A percentile compares a stretch with the other conserved stretches of the same genome.
These are phyloP conservation scores for Pleurotus djamor DNA, from an alignment of 768 basidiomycete genomes.

Conservation along the genomic window DNA sequence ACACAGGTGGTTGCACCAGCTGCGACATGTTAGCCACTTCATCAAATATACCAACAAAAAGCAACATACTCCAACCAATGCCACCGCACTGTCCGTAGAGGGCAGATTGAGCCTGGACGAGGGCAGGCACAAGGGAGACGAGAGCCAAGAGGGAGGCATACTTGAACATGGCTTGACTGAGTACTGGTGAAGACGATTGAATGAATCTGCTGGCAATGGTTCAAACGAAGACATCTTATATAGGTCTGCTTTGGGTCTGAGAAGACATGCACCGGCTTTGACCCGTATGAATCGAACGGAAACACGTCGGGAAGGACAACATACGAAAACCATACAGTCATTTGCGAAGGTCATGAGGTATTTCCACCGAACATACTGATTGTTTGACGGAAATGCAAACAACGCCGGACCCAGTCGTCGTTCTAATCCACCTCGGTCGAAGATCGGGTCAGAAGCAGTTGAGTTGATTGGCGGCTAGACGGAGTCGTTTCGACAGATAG, in stretches of 20 bases:
- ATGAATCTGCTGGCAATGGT: conserved; percentile 12
- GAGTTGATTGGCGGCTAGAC: conserved; percentile 2
- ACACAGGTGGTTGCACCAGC: conserved; percentile 38
- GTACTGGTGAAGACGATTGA: not conserved
- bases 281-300: conserved; percentile 24
- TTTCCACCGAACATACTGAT: conserved; percentile 4
- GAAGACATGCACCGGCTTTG: conserved; percentile 30
- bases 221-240: conserved; percentile 17
- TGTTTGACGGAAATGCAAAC: not conserved
- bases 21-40: conserved; percentile 11
- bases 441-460: not conserved
- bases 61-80: conserved; percentile 43
- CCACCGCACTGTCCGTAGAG: conserved; percentile 57
- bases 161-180: conserved; percentile 40
- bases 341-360: not conserved
- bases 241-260: conserved; percentile 5
- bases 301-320: conserved; percentile 20
- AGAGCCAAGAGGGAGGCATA: conserved; percentile 40
- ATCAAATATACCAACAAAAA: not conserved
- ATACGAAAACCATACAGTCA: not conserved
- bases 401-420: not conserved
- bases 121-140: conserved; percentile 38
- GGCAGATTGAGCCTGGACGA: conserved; percentile 39
- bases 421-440: conserved; percentile 1
- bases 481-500: not conserved